Base-by-base conservation (phyloP, 164 flowering plant species). In the Kingdonia uniflora region DNA sequence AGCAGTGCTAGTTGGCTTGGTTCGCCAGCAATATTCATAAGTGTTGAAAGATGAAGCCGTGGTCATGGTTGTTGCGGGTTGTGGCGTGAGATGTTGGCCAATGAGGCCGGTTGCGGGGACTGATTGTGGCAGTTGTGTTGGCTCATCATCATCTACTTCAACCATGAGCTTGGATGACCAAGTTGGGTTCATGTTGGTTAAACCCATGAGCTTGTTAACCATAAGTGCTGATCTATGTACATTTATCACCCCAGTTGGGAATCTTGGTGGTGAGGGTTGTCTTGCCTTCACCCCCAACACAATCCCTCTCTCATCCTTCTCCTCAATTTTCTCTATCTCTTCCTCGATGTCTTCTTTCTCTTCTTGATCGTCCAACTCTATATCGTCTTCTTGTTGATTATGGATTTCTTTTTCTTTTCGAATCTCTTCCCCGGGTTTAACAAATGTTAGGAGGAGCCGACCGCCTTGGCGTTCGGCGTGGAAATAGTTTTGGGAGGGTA, bases 21-120 rank as follows among this genome's bases (percentile, higher is more conserved):
- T 47, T 65, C 75, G 55, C 91, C 89, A 82, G 47, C 58, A 66
- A 50, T 76, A 69, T 45, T 87, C 84, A 22, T 78, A 84, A 3
- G 70, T 66, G 57, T 81, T 85, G 62, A 76, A 69, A 2, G 80
- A 64, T 1, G 71, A 63, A 0, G 75, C 62, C 0, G 70, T 54
- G 0, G 60, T 43, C 0, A 7, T 22, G 14, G 46, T 21, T 10
- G 40, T 14, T 14, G 71, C 55, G 7, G 76, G 16, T 17, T 69
- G 26, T 0, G 71, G 54, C 0, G 70, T 61, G 17, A 65, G 52
- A 64, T 51, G 1, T 61, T 26, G 38, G 53, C 49, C 42, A 54
- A 42, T 5, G 54, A 66, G 3, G 66, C 51, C 21, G 51, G 19
- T 6, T 29, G 35, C 8, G 35, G 77, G 77, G 10, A 74, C 72